Conservation (phyloP, 1,284 basidiomycete genomes). For the Malassezia nana region DNA sequence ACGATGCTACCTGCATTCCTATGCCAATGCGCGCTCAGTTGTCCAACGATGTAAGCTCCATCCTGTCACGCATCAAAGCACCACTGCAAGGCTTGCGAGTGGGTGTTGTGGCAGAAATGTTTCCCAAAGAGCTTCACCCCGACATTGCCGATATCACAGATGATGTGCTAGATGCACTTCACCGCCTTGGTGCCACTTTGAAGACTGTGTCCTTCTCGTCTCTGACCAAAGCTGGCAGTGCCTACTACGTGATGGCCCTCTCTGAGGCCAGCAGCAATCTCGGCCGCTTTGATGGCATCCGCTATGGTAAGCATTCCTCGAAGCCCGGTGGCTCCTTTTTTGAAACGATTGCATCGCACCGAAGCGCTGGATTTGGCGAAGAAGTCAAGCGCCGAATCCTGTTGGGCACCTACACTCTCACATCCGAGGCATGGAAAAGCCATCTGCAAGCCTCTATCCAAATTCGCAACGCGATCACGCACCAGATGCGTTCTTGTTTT, state of each 20-base stretch:
- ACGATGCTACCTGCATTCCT: conserved; percentile 67
- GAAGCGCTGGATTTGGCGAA: conserved; percentile 62
- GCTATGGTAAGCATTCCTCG: conserved; percentile 55
- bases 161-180: conserved; percentile 53
- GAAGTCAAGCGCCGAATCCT: conserved; percentile 81
- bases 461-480: conserved; percentile 61
- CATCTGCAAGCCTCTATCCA: conserved; percentile 86
- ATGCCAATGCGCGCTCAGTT: conserved; percentile 13
- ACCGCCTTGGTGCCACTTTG: conserved; percentile 60
- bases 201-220: conserved; percentile 67
- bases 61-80: not conserved
- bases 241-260: conserved; percentile 87
- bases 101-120: conserved; percentile 69
- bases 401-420: conserved; percentile 83
- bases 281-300: conserved; percentile 76
- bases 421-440: conserved; percentile 87
- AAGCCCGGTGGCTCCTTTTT: not conserved
- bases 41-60: not conserved
- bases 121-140: conserved; percentile 61
- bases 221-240: conserved; percentile 69
- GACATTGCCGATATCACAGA: conserved; percentile 22
- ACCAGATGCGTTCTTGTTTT: conserved; percentile 57
- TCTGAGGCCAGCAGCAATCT: conserved; percentile 91
- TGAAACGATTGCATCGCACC: conserved; percentile 21
- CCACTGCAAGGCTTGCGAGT: conserved; percentile 54